Percentiles rank a stretch among this genome's conserved stretches.
phyloP scores from a whole-genome alignment of 2,329 filamentous ascomycete genomes.

The Epichloe brachyelytri region DNA sequence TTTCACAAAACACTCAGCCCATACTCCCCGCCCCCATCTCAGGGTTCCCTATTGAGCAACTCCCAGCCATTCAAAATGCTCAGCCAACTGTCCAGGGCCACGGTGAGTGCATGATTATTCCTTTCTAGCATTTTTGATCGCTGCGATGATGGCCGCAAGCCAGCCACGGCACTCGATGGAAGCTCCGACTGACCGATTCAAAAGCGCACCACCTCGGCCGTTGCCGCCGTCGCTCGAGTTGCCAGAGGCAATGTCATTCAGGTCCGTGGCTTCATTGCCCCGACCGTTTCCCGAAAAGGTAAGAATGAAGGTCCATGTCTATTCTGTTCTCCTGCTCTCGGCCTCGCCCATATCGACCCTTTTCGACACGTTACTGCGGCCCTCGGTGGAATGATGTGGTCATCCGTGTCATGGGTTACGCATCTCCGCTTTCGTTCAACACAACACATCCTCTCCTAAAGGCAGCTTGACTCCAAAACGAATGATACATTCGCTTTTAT shows the following conservation, averaged over 20 bases:
- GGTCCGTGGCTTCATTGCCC: conserved; percentile 45
- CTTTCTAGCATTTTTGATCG: neutral
- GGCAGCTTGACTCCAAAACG: neutral
- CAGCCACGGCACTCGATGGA: neutral
- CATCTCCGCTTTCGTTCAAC: neutral
- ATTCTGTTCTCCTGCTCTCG: neutral
- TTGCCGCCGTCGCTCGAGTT: conserved; percentile 35
- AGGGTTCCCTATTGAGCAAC: conserved; percentile 34
- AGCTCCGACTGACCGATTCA: conserved; percentile 6
- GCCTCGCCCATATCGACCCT: neutral
- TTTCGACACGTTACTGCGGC: neutral
- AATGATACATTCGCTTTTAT: neutral
- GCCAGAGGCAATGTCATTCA: conserved; percentile 28
- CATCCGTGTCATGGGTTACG: neutral
- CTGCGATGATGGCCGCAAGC: neutral
- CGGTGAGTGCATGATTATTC: conserved; percentile 31
- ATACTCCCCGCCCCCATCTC: conserved; percentile 15
- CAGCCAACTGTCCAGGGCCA: conserved; percentile 39
- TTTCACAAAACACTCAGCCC: conserved; percentile 33
- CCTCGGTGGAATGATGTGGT: neutral
- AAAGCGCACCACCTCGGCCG: conserved; percentile 39
- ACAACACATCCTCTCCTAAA: neutral
- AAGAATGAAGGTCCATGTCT: conserved; percentile 20
- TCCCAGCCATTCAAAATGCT: conserved; percentile 39
- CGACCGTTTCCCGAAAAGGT: conserved; percentile 50